Evolutionary conservation across 768 basidiomycete species (phyloP).

Genomic region (Hebeloma cylindrosporum): DNA sequence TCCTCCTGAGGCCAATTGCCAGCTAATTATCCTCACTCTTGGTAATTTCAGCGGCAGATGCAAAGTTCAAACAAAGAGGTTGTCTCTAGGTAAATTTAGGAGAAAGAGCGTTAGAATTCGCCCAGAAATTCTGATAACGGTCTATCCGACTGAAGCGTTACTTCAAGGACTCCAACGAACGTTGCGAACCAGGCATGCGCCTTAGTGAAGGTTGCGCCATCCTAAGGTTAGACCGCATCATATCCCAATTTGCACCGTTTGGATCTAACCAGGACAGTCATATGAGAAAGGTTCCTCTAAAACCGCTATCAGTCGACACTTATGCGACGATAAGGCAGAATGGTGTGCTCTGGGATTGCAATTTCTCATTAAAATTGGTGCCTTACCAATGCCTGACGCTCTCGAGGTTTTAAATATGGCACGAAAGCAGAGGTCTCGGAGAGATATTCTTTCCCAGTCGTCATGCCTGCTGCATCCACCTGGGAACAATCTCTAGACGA

Average conservation of each 20-base stretch:
- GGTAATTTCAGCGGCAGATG: too few relatives aligned
- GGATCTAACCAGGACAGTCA: neutral
- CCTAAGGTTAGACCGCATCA: constrained; percentile 7
- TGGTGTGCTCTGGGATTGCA: neutral
- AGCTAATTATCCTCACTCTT: too few relatives aligned
- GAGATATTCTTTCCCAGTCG: neutral
- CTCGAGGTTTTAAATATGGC: neutral
- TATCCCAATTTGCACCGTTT: constrained; percentile 3
- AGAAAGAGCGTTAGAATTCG: too few relatives aligned
- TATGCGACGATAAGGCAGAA: neutral
- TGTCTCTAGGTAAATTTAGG: too few relatives aligned
- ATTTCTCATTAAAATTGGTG: neutral
- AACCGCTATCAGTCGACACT: neutral
- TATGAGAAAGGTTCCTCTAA: neutral
- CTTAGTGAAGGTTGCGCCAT: constrained; percentile 10
- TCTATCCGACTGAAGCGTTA: too few relatives aligned
- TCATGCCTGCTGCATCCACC: neutral
- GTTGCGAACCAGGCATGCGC: too few relatives aligned
- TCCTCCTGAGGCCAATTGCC: too few relatives aligned
- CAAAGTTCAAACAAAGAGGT: too few relatives aligned
- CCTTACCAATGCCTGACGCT: neutral
- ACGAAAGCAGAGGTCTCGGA: neutral
- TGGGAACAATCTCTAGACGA: constrained; percentile 3
- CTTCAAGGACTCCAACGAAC: too few relatives aligned
- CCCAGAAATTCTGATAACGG: too few relatives aligned